Evolutionary conservation across 1,284 basidiomycete genomes (phyloP).

Genomic region (Tetrapyrgos nigripes): DNA sequence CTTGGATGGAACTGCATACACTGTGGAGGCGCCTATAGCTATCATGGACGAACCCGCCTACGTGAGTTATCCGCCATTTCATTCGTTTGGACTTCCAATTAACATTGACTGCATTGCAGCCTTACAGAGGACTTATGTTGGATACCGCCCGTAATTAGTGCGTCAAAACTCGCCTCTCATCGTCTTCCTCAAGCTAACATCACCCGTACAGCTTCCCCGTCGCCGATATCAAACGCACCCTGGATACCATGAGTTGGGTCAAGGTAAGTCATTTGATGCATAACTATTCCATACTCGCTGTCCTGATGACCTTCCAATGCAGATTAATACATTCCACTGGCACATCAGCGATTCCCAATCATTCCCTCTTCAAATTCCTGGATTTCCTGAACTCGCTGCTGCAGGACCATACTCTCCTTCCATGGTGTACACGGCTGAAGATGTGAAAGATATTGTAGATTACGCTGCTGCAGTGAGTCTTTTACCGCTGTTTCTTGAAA

Average conservation of each 20-base stretch:
- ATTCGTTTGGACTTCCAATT: no score
- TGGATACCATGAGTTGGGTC: slow-evolving; percentile 90
- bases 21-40: slow-evolving; percentile 61
- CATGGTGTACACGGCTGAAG: slow-evolving; percentile 62
- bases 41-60: slow-evolving; percentile 72
- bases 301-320: no score
- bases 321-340: no score
- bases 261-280: slow-evolving; percentile 58
- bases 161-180: neutral
- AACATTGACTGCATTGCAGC: no score
- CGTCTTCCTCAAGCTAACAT: neutral
- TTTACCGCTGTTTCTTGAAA: neutral
- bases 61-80: no score
- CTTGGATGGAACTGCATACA: slow-evolving; percentile 55
- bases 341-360: no score
- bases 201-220: slow-evolving; percentile 61
- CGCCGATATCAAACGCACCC: slow-evolving; percentile 68
- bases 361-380: slow-evolving; percentile 75
- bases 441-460: slow-evolving; percentile 70
- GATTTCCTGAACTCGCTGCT: slow-evolving; percentile 65
- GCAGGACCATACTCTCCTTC: slow-evolving; percentile 71
- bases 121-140: slow-evolving; percentile 81
- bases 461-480: slow-evolving; percentile 74
- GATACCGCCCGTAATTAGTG: slow-evolving; percentile 68
- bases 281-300: no score